A percentile compares a stretch with the other conserved stretches of the same genome.
Conservation (phyloP, 345 rosid species). For the Ailanthus altissimus region DNA sequence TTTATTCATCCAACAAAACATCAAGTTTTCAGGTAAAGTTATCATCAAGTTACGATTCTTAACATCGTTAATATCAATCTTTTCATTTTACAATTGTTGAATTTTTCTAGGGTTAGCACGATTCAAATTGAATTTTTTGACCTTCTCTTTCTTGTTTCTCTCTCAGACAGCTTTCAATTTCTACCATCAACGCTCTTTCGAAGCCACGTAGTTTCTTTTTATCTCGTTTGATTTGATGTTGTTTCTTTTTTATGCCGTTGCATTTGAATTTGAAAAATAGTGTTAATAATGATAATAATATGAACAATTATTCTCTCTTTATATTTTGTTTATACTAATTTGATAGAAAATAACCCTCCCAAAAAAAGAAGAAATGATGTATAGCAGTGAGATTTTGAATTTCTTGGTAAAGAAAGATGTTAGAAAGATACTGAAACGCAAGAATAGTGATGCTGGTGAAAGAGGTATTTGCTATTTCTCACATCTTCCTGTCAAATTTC, state of each 20-base stretch:
- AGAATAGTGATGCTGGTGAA: slow-evolving; percentile 52
- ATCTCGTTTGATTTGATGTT: neutral
- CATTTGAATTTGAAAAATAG: neutral
- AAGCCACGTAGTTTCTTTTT: neutral
- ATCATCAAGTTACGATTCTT: too few species aligned
- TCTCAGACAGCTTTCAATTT: neutral
- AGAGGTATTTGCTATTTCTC: slow-evolving; percentile 19
- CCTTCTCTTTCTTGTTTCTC: too few species aligned
- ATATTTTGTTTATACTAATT: neutral
- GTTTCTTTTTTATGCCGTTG: neutral
- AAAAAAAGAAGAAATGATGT: slow-evolving; percentile 28
- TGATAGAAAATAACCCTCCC: neutral
- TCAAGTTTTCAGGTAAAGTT: too few species aligned
- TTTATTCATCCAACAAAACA: too few species aligned
- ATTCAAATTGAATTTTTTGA: too few species aligned
- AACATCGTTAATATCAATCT: too few species aligned
- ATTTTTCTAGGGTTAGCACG: too few species aligned
- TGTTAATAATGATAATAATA: neutral
- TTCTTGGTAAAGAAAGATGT: slow-evolving; percentile 49
- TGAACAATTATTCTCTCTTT: neutral
- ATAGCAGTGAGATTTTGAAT: slow-evolving; percentile 43
- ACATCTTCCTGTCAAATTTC: too few species aligned
- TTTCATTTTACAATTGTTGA: too few species aligned
- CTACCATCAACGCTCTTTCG: neutral
- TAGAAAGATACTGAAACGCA: slow-evolving; percentile 47